Evolutionary conservation across 257 asterid genomes (phyloP), one percentile per base, ranked within the genome.

Genomic region (Cordia subcordata): DNA sequence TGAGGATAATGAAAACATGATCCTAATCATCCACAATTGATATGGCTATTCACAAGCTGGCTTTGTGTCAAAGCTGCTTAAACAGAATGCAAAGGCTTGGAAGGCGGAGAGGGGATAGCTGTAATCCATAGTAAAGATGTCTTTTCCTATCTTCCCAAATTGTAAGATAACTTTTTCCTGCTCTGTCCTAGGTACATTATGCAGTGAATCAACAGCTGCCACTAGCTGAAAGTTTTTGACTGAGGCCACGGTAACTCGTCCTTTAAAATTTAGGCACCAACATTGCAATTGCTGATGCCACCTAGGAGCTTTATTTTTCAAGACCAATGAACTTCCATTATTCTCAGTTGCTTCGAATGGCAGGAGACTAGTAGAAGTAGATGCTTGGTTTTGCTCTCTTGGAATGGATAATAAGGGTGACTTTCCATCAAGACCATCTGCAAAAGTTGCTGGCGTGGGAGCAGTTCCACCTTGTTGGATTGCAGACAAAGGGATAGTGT

Each of bases 161-260:
- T 85, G 94, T 63, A 85, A 53, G 62, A 83, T 77, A 44, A 79
- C 91, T 64, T 61, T 82, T 35, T 82, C 91, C 53, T 62, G 78
- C 22, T 82, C 91, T 8, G 77, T 72, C 37, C 64, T 53, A 6
- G 86, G 78, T 61, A 68, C 44, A 55, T 59, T 62, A 69, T 68
- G 70, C 17, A 77, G 64, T 14, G 71, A 53, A 23, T 72, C 82
- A 33, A 70, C 67, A 32, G 66, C 69, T 13, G 88, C 85, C 44
- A 78, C 86, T 19, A 85, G 85, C 78, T 85, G 91, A 70, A 85
- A 85, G 66, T 85, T 85, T 78, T 85, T 85, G 46, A 85, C 94
- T 16, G 94, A 85, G 8, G 94, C 90, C 42, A 85, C 90, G 0
- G 90, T 85, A 13, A 82, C 94, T 5, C 90, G 82, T 50, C 90